A percentile compares a stretch with the other conserved stretches of the same genome.
phyloP scores from a whole-genome alignment of 169 alveolate genomes.

The Pseudocohnilembus persalinus region DNA sequence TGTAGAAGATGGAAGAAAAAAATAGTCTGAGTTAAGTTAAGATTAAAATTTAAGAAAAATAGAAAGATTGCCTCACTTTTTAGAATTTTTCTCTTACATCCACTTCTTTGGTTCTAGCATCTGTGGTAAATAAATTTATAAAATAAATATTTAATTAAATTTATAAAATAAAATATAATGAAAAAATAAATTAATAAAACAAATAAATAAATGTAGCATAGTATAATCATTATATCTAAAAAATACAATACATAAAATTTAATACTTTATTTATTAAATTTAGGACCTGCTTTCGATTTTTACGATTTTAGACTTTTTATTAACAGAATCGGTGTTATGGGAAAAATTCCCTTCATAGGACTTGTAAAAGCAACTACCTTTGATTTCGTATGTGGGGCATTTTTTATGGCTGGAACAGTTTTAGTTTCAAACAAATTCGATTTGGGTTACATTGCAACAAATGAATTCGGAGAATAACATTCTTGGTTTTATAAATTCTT shows the following conservation, averaged over 20 bases:
- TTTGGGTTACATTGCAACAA: neutral
- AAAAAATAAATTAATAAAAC: no score
- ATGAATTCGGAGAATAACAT: constrained; percentile 19
- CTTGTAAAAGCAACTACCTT: constrained; percentile 5
- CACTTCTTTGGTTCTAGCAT: constrained; percentile 39
- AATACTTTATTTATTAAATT: no score
- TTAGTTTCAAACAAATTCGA: constrained; percentile 19
- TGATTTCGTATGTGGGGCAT: constrained; percentile 9
- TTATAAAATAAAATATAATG: no score
- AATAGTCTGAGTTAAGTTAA: constrained; percentile 17
- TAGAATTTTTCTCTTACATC: constrained; percentile 41
- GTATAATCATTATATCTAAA: no score
- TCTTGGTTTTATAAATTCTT: constrained; percentile 3
- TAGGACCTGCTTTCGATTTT: constrained; percentile 37
- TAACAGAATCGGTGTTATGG: neutral
- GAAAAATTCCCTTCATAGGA: constrained; percentile 25
- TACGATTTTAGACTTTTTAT: constrained; percentile 33
- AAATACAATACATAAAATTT: no score
- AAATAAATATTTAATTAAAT: neutral
- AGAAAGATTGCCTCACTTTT: constrained; percentile 29
- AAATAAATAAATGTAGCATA: no score
- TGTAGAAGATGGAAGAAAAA: constrained; percentile 36
- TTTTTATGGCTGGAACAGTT: constrained; percentile 4
- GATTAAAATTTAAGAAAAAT: constrained; percentile 37
- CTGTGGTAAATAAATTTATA: constrained; percentile 3